Conservation (phyloP, 169 alveolate genomes). For the Babesia ovis region DNA sequence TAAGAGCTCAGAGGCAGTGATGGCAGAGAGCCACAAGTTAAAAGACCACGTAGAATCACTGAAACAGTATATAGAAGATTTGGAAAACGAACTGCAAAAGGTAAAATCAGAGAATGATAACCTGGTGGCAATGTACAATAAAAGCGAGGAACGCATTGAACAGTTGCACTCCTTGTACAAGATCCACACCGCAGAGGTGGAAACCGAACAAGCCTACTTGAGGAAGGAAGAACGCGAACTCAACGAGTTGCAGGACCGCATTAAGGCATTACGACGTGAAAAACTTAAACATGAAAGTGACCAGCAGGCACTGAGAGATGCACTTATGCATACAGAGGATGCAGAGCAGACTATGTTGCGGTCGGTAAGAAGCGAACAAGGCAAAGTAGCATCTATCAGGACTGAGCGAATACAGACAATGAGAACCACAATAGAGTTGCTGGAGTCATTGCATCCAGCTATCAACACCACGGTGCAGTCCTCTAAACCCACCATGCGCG, state of each 20-base stretch:
- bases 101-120: constrained; percentile 1
- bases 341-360: constrained; percentile 66
- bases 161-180: constrained; percentile 16
- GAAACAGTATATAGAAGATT: constrained; percentile 34
- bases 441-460: constrained; percentile 34
- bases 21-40: constrained; percentile 1
- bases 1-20: background rate
- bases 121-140: constrained; percentile 1
- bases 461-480: constrained; percentile 9
- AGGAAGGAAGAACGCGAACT: constrained; percentile 62
- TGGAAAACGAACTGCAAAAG: constrained; percentile 39
- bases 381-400: constrained; percentile 17
- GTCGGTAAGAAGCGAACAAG: constrained; percentile 50
- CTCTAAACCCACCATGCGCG: constrained; percentile 1
- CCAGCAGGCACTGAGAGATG: constrained; percentile 49
- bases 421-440: constrained; percentile 30
- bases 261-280: constrained; percentile 39
- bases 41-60: constrained; percentile 21
- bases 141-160: constrained; percentile 1
- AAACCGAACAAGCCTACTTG: constrained; percentile 14
- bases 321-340: constrained; percentile 62
- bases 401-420: constrained; percentile 18
- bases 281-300: constrained; percentile 24
- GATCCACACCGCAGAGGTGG: constrained; percentile 8
- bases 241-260: constrained; percentile 34